Evolutionary conservation across 352 stramenopile genomes (phyloP).

Genomic region (Phytophthora melonis): DNA sequence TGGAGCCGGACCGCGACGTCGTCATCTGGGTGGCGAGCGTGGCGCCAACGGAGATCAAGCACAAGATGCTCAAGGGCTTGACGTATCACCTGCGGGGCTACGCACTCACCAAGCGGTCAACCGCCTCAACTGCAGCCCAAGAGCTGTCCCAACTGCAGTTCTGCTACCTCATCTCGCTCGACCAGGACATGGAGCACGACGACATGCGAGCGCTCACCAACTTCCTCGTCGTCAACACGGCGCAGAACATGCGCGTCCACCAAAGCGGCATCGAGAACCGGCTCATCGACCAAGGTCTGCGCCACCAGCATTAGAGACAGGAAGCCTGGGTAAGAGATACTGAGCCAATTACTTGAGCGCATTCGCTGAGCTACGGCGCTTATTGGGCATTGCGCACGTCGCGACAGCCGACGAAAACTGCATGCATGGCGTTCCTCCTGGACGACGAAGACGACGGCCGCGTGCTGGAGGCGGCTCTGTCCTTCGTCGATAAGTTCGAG

Average conservation of each 20-base stretch:
- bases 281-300: slow-evolving; percentile 38
- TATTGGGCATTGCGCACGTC: background rate
- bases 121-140: slow-evolving; percentile 27
- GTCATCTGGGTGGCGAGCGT: slow-evolving; percentile 69
- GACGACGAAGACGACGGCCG: slow-evolving; percentile 13
- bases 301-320: background rate
- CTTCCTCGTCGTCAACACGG: slow-evolving; percentile 50
- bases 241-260: slow-evolving; percentile 48
- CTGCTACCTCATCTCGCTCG: slow-evolving; percentile 57
- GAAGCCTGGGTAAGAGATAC: background rate
- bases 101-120: slow-evolving; percentile 55
- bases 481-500: slow-evolving; percentile 24
- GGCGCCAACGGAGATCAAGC: slow-evolving; percentile 61
- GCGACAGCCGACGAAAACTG: background rate
- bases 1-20: slow-evolving; percentile 63
- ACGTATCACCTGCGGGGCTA: slow-evolving; percentile 63
- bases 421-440: slow-evolving; percentile 10
- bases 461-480: slow-evolving; percentile 23
- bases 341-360: background rate
- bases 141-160: slow-evolving; percentile 58
- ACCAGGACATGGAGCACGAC: slow-evolving; percentile 45
- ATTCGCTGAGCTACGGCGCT: background rate
- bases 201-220: slow-evolving; percentile 49
- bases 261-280: slow-evolving; percentile 57
- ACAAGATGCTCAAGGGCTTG: slow-evolving; percentile 44